Percentiles rank a stretch among this genome's conserved stretches.
Evolutionary conservation across 2,329 filamentous ascomycete species (phyloP).

Genomic region (Trichoderma aggressivum): DNA sequence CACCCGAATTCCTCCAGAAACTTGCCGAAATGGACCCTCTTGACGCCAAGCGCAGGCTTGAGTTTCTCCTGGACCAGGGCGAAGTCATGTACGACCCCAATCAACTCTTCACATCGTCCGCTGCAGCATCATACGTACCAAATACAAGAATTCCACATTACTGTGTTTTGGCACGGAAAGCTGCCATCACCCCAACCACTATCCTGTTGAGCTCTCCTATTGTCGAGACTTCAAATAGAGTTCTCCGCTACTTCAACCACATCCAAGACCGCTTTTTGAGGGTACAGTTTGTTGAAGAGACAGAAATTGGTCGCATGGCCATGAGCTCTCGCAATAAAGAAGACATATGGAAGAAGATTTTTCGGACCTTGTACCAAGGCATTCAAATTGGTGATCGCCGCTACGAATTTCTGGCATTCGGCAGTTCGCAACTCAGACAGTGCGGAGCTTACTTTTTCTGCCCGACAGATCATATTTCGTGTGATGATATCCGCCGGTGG

Average conservation of each 20-base stretch:
- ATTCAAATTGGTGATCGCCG: conserved; percentile 77
- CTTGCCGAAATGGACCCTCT: conserved; percentile 46
- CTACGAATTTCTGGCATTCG: conserved; percentile 90
- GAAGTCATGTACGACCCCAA: conserved; percentile 65
- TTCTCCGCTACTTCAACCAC: conserved; percentile 70
- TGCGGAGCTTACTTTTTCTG: conserved; percentile 93
- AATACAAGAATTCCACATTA: conserved; percentile 61
- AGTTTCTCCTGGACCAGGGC: conserved; percentile 67
- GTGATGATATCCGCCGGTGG: conserved; percentile 74
- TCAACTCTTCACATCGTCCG: conserved; percentile 61
- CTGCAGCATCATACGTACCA: conserved; percentile 46
- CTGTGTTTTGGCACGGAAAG: conserved; percentile 73
- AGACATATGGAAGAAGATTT: conserved; percentile 71
- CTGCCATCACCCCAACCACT: conserved; percentile 77
- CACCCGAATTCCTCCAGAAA: conserved; percentile 60
- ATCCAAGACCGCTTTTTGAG: conserved; percentile 77
- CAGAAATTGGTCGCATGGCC: conserved; percentile 55
- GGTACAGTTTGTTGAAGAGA: conserved; percentile 86
- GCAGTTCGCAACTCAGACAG: conserved; percentile 92
- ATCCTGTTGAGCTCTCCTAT: conserved; percentile 74
- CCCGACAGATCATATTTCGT: conserved; percentile 61
- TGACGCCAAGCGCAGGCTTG: conserved; percentile 65
- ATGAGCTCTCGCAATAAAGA: conserved; percentile 55
- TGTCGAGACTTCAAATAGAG: conserved; percentile 83
- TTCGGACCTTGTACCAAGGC: conserved; percentile 68